Base-by-base conservation (phyloP, 2,329 filamentous ascomycete genomes). In the Fusarium temperatum region DNA sequence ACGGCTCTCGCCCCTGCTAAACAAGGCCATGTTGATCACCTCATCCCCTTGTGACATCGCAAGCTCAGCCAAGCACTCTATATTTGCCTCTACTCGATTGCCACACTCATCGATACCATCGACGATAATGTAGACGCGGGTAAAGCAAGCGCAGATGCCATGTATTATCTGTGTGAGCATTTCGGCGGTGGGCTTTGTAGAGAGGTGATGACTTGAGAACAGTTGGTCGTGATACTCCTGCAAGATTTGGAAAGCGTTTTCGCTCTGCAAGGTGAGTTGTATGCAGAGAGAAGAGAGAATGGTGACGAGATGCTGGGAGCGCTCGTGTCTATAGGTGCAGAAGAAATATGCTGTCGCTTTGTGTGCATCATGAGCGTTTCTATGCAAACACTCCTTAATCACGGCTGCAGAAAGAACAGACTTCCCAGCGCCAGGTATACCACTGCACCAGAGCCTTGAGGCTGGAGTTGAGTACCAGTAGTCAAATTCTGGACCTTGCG, bases 1-100 rank as follows among this genome's bases (percentile, higher is more conserved):
- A n/a, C n/a, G n/a, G 5, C 53, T 3, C 15, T 75, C 64, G 9
- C 74, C 41, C 38, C 73, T 54, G 6, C 65, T 74, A 4, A 72
- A n/a, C 1, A 74, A 13, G 8, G 72, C 64, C 2, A 65, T 8
- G 17, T 28, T 59, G 5, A 75, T 54, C 11, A 26, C 48, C 4
- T 55, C 30, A 2, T 24, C 13, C 15, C 17, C 24, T 13, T 38
- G 20, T 17, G 24, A 14, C n/a, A 30, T n/a, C 13, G 32, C 32
- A 24, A 53, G 36, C 8, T 41, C n/a, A 5, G 57, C 45, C 18
- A 41, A 20, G 11, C 26, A 41, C 17, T 39, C 10, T 24, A 41
- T 47, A 39, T 28, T 41, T 18, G 45, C 22, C 10, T 28, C 30
- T 6, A 42, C 30, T n/a, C 10, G 38, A 9, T 14, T 18, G n/a